These are phyloP conservation scores for Suillus sp. DNA, from an alignment of 768 basidiomycete genomes.

Conservation along the genomic window DNA sequence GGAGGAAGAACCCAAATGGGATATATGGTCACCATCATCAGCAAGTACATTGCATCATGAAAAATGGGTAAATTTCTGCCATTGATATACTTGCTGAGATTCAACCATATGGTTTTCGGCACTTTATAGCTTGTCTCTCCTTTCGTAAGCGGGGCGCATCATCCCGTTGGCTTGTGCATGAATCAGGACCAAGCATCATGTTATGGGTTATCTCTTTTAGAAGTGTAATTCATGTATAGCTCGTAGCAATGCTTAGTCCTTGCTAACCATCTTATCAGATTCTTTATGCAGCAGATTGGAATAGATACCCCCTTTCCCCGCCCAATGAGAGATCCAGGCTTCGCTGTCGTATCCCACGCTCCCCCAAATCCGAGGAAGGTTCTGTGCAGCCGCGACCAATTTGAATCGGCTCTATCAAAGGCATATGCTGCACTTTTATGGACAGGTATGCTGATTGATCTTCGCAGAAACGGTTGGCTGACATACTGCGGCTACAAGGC, in stretches of 20 bases:
- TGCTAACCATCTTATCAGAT: not conserved
- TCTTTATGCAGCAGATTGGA: constrained; percentile 3
- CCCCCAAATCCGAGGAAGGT: not conserved
- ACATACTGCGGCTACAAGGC: constrained; percentile 6
- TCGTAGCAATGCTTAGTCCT: not conserved
- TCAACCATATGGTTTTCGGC: not conserved
- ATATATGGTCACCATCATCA: constrained; percentile 15
- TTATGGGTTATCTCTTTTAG: constrained; percentile 1
- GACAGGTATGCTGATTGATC: constrained; percentile 13
- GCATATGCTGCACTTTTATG: constrained; percentile 15
- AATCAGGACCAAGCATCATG: constrained; percentile 1
- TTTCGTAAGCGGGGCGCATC: not conserved
- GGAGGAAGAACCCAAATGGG: constrained; percentile 8
- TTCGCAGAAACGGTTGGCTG: not conserved
- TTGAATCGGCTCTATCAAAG: constrained; percentile 11
- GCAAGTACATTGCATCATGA: not conserved
- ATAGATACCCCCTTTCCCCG: not conserved
- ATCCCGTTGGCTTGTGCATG: constrained; percentile 1
- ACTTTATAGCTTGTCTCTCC: constrained; percentile 1
- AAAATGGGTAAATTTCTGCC: not conserved
- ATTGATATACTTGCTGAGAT: not conserved
- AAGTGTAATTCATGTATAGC: not conserved
- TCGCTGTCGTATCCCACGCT: too few relatives aligned
- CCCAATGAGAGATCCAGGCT: rapidly evolving
- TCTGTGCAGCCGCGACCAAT: not conserved